These are phyloP conservation scores for Aureobasidium sp. DNA, from an alignment of 2,329 filamentous ascomycete genomes.

Conservation along the genomic window DNA sequence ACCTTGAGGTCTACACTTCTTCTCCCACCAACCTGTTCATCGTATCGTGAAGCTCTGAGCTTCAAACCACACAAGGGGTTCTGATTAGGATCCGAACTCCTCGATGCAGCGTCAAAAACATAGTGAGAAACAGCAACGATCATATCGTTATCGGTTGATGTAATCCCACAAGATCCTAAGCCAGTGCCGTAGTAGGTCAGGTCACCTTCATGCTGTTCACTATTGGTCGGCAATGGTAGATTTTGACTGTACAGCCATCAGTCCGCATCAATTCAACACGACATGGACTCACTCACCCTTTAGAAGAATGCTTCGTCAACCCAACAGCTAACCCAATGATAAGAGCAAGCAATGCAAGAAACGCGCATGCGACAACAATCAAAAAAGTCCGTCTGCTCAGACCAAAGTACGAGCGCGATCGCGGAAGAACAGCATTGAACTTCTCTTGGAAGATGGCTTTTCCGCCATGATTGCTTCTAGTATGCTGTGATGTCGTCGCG, in stretches of 20 bases:
- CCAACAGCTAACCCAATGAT: constrained; percentile 39
- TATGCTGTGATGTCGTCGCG: constrained; percentile 13
- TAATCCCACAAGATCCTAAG: constrained; percentile 63
- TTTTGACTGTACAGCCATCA: constrained; percentile 29
- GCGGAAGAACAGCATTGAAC: constrained; percentile 33
- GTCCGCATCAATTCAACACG: not conserved
- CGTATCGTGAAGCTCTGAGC: constrained; percentile 53
- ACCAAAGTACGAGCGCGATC: constrained; percentile 34
- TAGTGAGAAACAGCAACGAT: constrained; percentile 61
- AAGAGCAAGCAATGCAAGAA: constrained; percentile 33
- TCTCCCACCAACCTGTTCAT: constrained; percentile 39
- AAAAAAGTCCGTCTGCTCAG: constrained; percentile 35
- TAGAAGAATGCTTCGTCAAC: constrained; percentile 23
- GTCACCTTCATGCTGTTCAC: constrained; percentile 53
- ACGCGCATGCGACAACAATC: constrained; percentile 27
- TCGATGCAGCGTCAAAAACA: constrained; percentile 54
- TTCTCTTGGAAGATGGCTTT: constrained; percentile 14
- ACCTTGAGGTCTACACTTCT: constrained; percentile 55
- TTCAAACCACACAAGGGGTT: constrained; percentile 62
- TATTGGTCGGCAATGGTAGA: constrained; percentile 47
- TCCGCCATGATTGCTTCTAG: not conserved
- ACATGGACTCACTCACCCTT: constrained; percentile 13
- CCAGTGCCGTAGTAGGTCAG: constrained; percentile 62
- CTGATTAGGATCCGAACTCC: constrained; percentile 45
- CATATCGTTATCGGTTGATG: constrained; percentile 47